phyloP scores from a whole-genome alignment of 129 eudicot species.

The Gnaphalium uliginosum region DNA sequence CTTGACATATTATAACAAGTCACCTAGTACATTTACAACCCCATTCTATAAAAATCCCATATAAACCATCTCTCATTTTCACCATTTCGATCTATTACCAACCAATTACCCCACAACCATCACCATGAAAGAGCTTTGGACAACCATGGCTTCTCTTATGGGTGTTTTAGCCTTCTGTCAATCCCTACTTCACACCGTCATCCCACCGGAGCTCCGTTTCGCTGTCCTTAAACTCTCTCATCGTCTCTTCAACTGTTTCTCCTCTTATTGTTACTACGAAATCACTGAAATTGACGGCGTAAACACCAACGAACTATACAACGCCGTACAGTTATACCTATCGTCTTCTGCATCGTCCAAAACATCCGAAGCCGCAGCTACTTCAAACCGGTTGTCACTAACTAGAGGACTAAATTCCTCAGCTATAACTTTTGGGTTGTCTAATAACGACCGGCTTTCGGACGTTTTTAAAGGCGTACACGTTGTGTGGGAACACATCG shows the following conservation, averaged over 20 bases:
- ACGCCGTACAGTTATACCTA: constrained; percentile 90
- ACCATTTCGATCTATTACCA: constrained; percentile 1
- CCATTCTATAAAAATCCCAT: constrained; percentile 13
- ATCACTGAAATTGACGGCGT: constrained; percentile 98
- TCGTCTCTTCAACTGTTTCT: constrained; percentile 71
- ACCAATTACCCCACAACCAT: background rate
- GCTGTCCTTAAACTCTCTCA: constrained; percentile 54
- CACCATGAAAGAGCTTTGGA: constrained; percentile 91
- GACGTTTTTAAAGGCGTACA: constrained; percentile 54
- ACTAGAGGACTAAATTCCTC: constrained; percentile 84
- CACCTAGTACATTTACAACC: constrained; percentile 10
- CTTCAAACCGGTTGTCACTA: constrained; percentile 58
- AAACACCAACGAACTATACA: constrained; percentile 94
- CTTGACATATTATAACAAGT: background rate
- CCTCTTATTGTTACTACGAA: constrained; percentile 87
- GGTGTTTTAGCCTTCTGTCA: constrained; percentile 88
- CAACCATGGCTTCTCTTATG: constrained; percentile 89
- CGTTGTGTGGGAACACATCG: constrained; percentile 86
- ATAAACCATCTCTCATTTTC: constrained; percentile 15
- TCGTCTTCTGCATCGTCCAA: constrained; percentile 63
- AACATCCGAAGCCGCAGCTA: constrained; percentile 52
- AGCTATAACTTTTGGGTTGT: constrained; percentile 70
- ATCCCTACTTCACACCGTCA: constrained; percentile 68
- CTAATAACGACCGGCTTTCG: constrained; percentile 74
- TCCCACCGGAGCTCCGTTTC: constrained; percentile 89